phyloP scores from a whole-genome alignment of 1,284 basidiomycete genomes.

The Tetrapyrgos nigripes region DNA sequence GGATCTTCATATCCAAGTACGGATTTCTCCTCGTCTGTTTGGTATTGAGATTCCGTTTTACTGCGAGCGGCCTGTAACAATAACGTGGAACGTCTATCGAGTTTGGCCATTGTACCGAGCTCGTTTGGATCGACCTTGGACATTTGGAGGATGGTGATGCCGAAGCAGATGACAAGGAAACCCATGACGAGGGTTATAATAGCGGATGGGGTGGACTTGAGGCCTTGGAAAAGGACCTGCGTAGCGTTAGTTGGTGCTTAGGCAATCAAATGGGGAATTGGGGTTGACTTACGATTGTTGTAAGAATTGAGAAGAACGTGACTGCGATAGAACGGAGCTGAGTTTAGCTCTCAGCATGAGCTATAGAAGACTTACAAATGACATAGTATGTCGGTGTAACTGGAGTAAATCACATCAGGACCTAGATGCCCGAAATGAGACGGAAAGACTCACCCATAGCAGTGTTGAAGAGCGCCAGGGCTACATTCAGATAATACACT shows the following conservation, averaged over 20 bases:
- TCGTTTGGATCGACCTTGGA: conserved; percentile 89
- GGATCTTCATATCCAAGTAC: conserved; percentile 69
- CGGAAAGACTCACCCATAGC: conserved; percentile 71
- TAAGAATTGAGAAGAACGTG: conserved; percentile 89
- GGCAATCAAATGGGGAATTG: background rate
- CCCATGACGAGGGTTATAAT: conserved; percentile 93
- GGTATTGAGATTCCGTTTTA: conserved; percentile 67
- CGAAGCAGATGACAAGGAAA: conserved; percentile 88
- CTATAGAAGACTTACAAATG: conserved; percentile 56
- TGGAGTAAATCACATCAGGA: conserved; percentile 34
- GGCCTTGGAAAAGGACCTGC: conserved; percentile 89
- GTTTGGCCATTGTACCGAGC: conserved; percentile 63
- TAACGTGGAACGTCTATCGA: conserved; percentile 87
- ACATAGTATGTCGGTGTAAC: conserved; percentile 93
- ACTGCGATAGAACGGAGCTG: conserved; percentile 47
- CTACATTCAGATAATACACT: conserved; percentile 97
- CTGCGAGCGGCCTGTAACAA: conserved; percentile 79
- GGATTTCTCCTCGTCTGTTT: conserved; percentile 66
- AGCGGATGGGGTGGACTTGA: conserved; percentile 75
- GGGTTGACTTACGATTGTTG: conserved; percentile 68
- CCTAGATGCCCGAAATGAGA: conserved; percentile 20
- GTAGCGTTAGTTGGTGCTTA: background rate
- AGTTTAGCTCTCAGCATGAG: conserved; percentile 15
- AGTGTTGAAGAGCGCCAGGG: conserved; percentile 95
- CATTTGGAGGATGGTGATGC: conserved; percentile 95